These are phyloP conservation scores for Hypholoma fasciculare DNA, from an alignment of 768 basidiomycete genomes.

Conservation along the genomic window DNA sequence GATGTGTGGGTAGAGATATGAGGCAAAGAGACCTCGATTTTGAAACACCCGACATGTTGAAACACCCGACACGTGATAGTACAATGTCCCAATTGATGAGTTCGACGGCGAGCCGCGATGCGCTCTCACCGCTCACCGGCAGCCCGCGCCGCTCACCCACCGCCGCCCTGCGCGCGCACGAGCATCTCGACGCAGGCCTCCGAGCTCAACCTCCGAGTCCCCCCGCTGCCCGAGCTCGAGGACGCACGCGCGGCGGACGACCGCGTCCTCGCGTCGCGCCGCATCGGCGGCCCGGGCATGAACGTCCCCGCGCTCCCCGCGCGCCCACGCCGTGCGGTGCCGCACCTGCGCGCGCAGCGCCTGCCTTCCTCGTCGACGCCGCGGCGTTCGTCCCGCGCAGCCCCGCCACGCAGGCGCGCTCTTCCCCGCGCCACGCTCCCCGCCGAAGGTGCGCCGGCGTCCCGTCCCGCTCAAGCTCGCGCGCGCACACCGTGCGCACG, in stretches of 20 bases:
- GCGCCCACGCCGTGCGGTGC: constrained; percentile 29
- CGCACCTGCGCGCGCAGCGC: constrained; percentile 32
- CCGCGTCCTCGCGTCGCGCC: constrained; percentile 31
- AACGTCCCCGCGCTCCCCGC: constrained; percentile 37
- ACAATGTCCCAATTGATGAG: too few species aligned
- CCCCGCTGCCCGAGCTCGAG: constrained; percentile 32
- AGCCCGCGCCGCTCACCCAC: neutral
- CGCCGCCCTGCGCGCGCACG: constrained; percentile 29
- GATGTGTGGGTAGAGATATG: too few species aligned
- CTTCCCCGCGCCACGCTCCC: constrained; percentile 28
- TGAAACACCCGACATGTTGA: too few species aligned
- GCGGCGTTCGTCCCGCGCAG: constrained; percentile 31
- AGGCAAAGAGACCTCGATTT: too few species aligned
- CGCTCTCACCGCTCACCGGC: constrained; percentile 8
- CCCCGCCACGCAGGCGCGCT: constrained; percentile 6
- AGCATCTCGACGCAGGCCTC: constrained; percentile 55
- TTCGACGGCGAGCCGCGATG: constrained; percentile 15
- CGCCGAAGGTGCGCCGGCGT: constrained; percentile 34
- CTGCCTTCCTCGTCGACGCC: constrained; percentile 32
- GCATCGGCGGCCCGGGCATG: constrained; percentile 37
- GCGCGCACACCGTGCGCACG: constrained; percentile 12
- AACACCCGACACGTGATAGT: too few species aligned
- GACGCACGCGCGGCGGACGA: constrained; percentile 29
- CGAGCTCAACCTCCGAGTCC: constrained; percentile 51
- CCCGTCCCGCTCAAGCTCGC: constrained; percentile 39